A percentile compares a stretch with the other conserved stretches of the same genome.
These are phyloP conservation scores for Zymoseptoria brevis DNA, from an alignment of 2,329 filamentous ascomycete genomes.

Conservation along the genomic window DNA sequence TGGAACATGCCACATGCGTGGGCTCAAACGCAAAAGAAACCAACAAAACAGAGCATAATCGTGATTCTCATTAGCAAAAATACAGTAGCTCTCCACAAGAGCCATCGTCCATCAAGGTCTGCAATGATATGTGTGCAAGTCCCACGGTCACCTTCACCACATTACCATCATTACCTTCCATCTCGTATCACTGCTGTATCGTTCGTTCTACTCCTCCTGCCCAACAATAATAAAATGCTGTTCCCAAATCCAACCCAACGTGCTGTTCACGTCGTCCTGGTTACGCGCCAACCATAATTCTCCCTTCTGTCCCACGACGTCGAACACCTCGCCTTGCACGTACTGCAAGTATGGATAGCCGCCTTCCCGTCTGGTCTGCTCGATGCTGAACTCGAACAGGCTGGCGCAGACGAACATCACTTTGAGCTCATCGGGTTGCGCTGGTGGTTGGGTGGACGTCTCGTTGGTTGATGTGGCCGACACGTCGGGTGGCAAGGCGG, in stretches of 20 bases:
- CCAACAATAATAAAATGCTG: conserved; percentile 66
- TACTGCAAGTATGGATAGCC: conserved; percentile 96
- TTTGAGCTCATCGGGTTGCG: conserved; percentile 24
- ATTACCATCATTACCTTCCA: neutral
- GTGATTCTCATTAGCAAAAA: neutral
- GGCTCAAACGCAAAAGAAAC: neutral
- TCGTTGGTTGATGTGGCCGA: conserved; percentile 3
- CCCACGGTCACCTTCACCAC: neutral
- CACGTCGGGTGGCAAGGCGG: conserved; percentile 25
- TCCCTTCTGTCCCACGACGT: conserved; percentile 86
- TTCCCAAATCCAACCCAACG: conserved; percentile 97
- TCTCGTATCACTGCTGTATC: neutral
- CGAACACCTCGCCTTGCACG: conserved; percentile 70
- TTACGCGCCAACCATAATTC: conserved; percentile 97
- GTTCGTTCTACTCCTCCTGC: conserved; percentile 6
- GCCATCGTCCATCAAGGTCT: neutral
- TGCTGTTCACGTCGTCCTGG: conserved; percentile 73
- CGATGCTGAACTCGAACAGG: conserved; percentile 95
- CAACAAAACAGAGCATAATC: neutral
- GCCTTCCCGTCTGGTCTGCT: conserved; percentile 80
- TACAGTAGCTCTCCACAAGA: neutral
- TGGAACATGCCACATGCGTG: neutral
- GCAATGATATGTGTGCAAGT: neutral
- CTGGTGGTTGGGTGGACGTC: conserved; percentile 6
- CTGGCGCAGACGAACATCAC: conserved; percentile 88